Percentiles rank a stretch among this genome's conserved stretches.
phyloP scores from a whole-genome alignment of 1,284 basidiomycete species.

The Boletus subluridellus region DNA sequence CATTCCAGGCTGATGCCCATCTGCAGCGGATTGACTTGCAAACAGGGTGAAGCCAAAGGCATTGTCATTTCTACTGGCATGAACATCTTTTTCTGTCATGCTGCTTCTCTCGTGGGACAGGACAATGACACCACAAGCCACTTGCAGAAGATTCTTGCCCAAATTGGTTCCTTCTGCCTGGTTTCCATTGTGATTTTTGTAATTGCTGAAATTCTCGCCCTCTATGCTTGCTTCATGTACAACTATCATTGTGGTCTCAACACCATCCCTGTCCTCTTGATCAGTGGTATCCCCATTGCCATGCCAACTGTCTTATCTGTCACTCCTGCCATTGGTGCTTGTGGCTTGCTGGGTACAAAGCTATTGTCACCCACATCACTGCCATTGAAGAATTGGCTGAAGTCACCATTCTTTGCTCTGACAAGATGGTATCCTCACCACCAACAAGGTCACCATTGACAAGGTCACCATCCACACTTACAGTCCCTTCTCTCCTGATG shows the following conservation, averaged over 20 bases:
- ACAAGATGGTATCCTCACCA: conserved; percentile 96
- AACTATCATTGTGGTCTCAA: conserved; percentile 91
- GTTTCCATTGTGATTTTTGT: conserved; percentile 93
- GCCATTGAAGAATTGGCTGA: conserved; percentile 96
- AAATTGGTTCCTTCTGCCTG: conserved; percentile 94
- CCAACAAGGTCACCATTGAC: conserved; percentile 99
- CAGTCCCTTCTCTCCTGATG: conserved; percentile 87
- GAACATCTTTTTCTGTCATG: conserved; percentile 96
- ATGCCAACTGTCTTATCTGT: conserved; percentile 97
- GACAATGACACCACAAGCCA: conserved; percentile 96
- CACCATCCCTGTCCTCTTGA: conserved; percentile 95
- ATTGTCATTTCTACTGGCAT: conserved; percentile 94
- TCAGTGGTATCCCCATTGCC: conserved; percentile 98
- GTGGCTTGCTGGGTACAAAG: conserved; percentile 98
- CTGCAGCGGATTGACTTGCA: conserved; percentile 86
- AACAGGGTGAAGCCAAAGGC: conserved; percentile 96
- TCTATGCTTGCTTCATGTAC: conserved; percentile 87
- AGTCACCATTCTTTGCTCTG: conserved; percentile 95
- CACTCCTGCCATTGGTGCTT: conserved; percentile 95
- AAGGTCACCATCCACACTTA: conserved; percentile 90
- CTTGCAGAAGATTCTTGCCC: conserved; percentile 95
- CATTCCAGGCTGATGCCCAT: conserved; percentile 6
- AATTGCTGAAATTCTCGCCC: conserved; percentile 82
- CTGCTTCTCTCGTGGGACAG: conserved; percentile 91
- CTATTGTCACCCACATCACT: conserved; percentile 96